A percentile compares a stretch with the other conserved stretches of the same genome.
These are phyloP conservation scores for Polygonum maritimum DNA, from an alignment of 148 eudicot genomes.

Conservation along the genomic window DNA sequence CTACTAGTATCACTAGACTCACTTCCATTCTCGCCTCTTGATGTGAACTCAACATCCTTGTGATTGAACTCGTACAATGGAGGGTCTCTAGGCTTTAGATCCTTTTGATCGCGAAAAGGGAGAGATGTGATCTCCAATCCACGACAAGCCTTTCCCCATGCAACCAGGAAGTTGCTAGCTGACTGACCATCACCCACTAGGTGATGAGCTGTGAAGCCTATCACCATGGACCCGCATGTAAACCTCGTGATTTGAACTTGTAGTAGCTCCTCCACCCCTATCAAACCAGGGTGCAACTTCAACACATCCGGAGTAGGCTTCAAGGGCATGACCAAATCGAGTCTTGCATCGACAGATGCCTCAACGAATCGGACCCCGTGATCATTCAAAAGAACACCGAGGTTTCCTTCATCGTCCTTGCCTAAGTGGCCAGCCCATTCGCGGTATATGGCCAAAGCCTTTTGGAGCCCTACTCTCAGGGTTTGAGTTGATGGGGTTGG, in stretches of 20 bases:
- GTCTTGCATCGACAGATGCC: slow-evolving; percentile 27
- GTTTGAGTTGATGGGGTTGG: slow-evolving; percentile 27
- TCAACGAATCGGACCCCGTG: slow-evolving; percentile 32
- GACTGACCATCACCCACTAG: slow-evolving; percentile 33
- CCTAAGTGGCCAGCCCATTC: slow-evolving; percentile 33
- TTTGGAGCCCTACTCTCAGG: slow-evolving; percentile 28
- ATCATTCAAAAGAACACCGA: slow-evolving; percentile 25
- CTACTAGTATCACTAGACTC: not conserved
- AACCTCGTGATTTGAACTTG: slow-evolving; percentile 44
- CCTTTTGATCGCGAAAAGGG: slow-evolving; percentile 21
- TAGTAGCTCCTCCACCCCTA: slow-evolving; percentile 22
- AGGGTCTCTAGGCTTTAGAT: slow-evolving; percentile 15
- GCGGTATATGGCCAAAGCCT: slow-evolving; percentile 25
- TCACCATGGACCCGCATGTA: slow-evolving; percentile 35
- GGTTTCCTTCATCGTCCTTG: slow-evolving; percentile 13
- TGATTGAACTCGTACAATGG: slow-evolving; percentile 26
- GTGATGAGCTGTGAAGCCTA: slow-evolving; percentile 40
- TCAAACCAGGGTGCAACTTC: slow-evolving; percentile 25
- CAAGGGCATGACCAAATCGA: slow-evolving; percentile 22
- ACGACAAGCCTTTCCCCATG: slow-evolving; percentile 35
- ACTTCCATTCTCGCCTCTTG: slow-evolving; percentile 11
- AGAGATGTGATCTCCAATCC: slow-evolving; percentile 24
- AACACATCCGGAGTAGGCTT: slow-evolving; percentile 21
- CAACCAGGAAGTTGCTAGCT: slow-evolving; percentile 34
- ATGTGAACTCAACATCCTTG: slow-evolving; percentile 24